Evolutionary conservation across 169 alveolate genomes (phyloP).

Genomic region (Pseudocohnilembus persalinus): DNA sequence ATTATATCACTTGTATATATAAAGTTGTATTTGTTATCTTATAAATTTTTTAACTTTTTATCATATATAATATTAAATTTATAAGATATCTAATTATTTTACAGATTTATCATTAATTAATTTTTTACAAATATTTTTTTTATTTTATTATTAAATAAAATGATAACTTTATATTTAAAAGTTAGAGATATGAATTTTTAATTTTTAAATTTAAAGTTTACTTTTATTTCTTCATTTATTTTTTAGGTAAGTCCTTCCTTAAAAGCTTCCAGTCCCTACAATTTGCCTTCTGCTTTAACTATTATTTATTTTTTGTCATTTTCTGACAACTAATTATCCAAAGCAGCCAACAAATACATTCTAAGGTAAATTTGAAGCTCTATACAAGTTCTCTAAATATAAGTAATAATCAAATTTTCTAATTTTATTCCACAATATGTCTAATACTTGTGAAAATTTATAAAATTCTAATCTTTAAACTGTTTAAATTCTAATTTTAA

Average conservation of each 20-base stretch:
- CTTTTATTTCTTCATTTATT: slow-evolving; percentile 1
- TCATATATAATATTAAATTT: no score
- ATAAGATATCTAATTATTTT: no score
- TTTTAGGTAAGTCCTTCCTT: background rate
- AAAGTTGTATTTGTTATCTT: no score
- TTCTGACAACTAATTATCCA: background rate
- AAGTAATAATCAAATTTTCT: slow-evolving; percentile 4
- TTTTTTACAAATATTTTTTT: no score
- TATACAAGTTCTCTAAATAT: slow-evolving; percentile 14
- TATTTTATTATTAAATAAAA: no score
- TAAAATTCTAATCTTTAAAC: slow-evolving; percentile 22
- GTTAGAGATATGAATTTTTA: no score
- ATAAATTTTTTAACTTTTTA: no score
- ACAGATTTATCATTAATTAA: no score
- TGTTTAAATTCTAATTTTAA: background rate
- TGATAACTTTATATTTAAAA: no score
- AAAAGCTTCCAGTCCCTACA: background rate
- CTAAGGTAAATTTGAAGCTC: slow-evolving; percentile 15
- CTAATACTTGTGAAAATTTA: slow-evolving; percentile 8
- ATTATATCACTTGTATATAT: no score
- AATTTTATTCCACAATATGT: slow-evolving; percentile 32
- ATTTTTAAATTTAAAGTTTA: background rate
- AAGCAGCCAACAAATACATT: slow-evolving; percentile 6
- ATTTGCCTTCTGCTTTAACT: background rate
- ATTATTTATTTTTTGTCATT: slow-evolving; percentile 4